Evolutionary conservation across 306 rosid genomes (phyloP).

Genomic region (Parietaria judaica): DNA sequence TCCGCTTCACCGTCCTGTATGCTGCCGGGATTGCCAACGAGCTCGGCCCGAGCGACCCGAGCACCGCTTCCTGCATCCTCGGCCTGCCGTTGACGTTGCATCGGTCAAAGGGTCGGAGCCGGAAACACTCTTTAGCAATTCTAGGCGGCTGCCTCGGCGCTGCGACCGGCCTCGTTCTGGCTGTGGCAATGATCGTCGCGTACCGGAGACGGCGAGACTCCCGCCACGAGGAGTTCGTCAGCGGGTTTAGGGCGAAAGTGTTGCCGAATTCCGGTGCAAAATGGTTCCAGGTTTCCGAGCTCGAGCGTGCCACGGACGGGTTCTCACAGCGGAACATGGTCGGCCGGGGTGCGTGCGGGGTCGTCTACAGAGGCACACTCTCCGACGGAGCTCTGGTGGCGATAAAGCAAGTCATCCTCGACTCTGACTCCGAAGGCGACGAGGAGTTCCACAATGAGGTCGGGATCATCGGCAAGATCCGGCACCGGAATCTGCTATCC

Average conservation of each 20-base stretch:
- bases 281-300: conserved; percentile 61
- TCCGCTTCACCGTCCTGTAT: conserved; percentile 34
- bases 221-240: conserved; percentile 36
- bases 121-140: conserved; percentile 21
- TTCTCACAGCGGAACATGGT: conserved; percentile 54
- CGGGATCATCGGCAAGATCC: conserved; percentile 65
- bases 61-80: conserved; percentile 46
- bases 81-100: conserved; percentile 39
- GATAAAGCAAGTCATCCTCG: conserved; percentile 45
- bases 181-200: conserved; percentile 20
- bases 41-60: conserved; percentile 47
- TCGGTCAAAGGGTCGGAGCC: conserved; percentile 15
- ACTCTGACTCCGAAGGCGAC: conserved; percentile 54
- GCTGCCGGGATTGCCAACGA: conserved; percentile 55
- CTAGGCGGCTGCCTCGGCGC: conserved; percentile 46
- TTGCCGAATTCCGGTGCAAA: conserved; percentile 53
- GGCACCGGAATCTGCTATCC: conserved; percentile 70
- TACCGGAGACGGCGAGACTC: conserved; percentile 33
- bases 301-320: conserved; percentile 55
- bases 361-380: conserved; percentile 69
- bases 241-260: conserved; percentile 38
- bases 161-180: conserved; percentile 30
- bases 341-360: conserved; percentile 69
- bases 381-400: conserved; percentile 55
- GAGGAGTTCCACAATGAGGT: conserved; percentile 74